Base-by-base conservation (phyloP, 2,329 filamentous ascomycete species). In the Aspergillus puulaauensis region DNA sequence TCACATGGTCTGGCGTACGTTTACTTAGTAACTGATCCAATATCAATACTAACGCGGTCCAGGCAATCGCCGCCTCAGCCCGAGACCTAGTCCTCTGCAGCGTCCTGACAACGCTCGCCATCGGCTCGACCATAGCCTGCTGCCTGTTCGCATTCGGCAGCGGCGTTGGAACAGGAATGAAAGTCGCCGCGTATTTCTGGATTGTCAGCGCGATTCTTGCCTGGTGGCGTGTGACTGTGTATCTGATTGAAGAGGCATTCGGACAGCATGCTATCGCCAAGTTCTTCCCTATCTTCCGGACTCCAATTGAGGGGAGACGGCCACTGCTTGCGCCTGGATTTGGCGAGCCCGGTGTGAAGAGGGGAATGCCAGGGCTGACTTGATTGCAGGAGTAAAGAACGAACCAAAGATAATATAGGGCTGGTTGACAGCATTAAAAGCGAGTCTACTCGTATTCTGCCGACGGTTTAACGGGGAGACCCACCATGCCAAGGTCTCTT, bases 111-210 rank as follows among this genome's bases (percentile, higher is more conserved):
- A 39, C 21, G 7, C 48, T 51, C 14, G 48, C 48, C 4, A 52
- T 33, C 49, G 49, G 49, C 37, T 39, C 49, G 2, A 51, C 48
- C 14, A 43, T 52, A 15, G 49, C 39, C 6, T 52, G 49, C 39
- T 52, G 39, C 19, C 23, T 52, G 3, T 52, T 52, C 49, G 49
- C 39, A 4, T 43, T 27, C 37, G 39, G 23, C 14, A 6, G 21
- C 15, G 23, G 39, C 23, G 49, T 52, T 2, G 21, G 49, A 14
- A 43, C 37, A 4, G 48, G 48, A 2, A 52, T 52, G 39, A 44
- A 52, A 35, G 49, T 37, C 15, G 49, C 49, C 14, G 49, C 49
- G 2, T 52, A 52, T n/a, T 52, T 52, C 49, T 52, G 49, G 49
- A 52, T 52, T 3, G 31, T 52, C 49, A 21, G 8, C n/a, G 14